Evolutionary conservation across 495 filamentous ascomycete species (phyloP).

Genomic region (Daldinia decipiens): DNA sequence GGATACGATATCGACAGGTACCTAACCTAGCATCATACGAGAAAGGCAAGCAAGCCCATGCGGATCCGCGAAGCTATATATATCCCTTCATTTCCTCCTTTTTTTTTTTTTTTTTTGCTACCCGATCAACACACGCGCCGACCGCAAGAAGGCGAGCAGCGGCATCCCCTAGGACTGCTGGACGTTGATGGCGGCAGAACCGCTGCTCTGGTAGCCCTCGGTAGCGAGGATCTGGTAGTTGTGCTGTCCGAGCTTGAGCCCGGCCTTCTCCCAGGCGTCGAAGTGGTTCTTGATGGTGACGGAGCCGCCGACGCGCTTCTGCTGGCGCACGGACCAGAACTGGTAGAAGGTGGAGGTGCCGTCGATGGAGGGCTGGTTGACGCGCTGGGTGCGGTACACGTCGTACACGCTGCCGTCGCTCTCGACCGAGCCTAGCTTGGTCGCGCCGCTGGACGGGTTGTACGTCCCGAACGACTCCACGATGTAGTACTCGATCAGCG

Average conservation of each 20-base stretch:
- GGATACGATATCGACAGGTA: neutral
- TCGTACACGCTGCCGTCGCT: conserved; percentile 72
- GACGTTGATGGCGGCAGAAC: conserved; percentile 54
- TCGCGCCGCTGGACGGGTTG: conserved; percentile 62
- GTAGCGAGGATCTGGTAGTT: conserved; percentile 70
- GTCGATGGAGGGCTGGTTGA: conserved; percentile 68
- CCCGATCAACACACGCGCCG: too few relatives aligned
- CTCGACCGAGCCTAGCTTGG: conserved; percentile 63
- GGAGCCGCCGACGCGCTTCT: conserved; percentile 60
- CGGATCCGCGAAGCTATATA: too few relatives aligned
- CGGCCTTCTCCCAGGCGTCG: conserved; percentile 65
- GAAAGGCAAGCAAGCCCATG: conserved; percentile 11
- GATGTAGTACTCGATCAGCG: conserved; percentile 71
- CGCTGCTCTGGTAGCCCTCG: conserved; percentile 63
- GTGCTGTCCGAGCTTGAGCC: conserved; percentile 63
- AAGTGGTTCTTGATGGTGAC: conserved; percentile 69
- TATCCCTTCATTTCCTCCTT: too few relatives aligned
- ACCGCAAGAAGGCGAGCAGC: too few relatives aligned
- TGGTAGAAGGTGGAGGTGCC: conserved; percentile 67
- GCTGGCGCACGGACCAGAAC: conserved; percentile 65
- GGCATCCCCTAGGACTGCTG: conserved; percentile 32
- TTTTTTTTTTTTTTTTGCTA: too few relatives aligned
- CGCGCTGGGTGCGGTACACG: conserved; percentile 67
- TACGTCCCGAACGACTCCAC: conserved; percentile 65
- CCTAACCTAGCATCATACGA: conserved; percentile 15